These are phyloP conservation scores for Candida broadrunensis DNA, from an alignment of 805 yeast species.

Conservation along the genomic window DNA sequence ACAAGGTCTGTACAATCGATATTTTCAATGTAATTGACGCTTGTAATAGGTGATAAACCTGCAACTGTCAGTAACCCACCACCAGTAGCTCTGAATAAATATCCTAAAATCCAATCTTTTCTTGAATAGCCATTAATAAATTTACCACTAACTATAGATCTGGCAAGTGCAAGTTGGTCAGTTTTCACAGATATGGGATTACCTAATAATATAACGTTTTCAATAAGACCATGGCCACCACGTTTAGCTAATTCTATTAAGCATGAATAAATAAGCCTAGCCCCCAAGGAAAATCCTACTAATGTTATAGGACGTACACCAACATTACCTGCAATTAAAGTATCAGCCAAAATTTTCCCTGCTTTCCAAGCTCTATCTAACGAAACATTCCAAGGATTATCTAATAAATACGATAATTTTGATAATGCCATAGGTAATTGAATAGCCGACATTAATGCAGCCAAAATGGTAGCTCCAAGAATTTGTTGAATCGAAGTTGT, in stretches of 20 bases:
- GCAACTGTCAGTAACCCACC: slow-evolving; percentile 93
- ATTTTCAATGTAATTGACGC: slow-evolving; percentile 68
- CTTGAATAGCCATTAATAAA: slow-evolving; percentile 88
- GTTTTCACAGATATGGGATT: slow-evolving; percentile 77
- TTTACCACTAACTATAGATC: slow-evolving; percentile 85
- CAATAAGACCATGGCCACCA: slow-evolving; percentile 85
- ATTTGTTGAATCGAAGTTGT: slow-evolving; percentile 94
- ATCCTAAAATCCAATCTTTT: slow-evolving; percentile 95
- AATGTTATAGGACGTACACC: slow-evolving; percentile 91
- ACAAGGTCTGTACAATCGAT: slow-evolving; percentile 83
- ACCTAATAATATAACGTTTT: slow-evolving; percentile 85
- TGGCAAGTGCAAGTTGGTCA: slow-evolving; percentile 74
- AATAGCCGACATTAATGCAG: slow-evolving; percentile 88
- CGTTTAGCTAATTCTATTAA: slow-evolving; percentile 77
- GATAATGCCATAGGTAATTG: slow-evolving; percentile 91
- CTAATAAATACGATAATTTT: slow-evolving; percentile 82
- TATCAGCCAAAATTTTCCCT: slow-evolving; percentile 87
- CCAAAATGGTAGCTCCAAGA: slow-evolving; percentile 83
- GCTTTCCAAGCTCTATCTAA: slow-evolving; percentile 97
- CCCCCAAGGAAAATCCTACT: slow-evolving; percentile 92
- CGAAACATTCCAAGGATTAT: slow-evolving; percentile 98
- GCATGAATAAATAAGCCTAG: slow-evolving; percentile 89
- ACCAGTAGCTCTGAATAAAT: slow-evolving; percentile 89
- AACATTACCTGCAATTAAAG: slow-evolving; percentile 77
- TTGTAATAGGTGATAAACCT: slow-evolving; percentile 76